Conservation (phyloP, 352 stramenopile species). For the Blastocystis sp. region DNA sequence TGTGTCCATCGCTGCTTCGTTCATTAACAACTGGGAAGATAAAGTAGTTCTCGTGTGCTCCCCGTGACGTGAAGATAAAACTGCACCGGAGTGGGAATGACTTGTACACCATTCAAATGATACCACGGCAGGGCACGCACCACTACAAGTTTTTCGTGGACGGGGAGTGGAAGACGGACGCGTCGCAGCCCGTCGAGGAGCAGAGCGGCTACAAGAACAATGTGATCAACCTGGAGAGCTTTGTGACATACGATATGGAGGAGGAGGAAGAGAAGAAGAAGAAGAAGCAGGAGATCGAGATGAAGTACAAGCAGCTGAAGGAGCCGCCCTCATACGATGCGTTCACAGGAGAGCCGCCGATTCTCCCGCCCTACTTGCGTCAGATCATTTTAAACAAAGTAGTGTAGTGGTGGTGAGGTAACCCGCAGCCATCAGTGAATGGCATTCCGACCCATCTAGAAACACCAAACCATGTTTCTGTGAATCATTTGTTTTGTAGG, state of each 20-base stretch:
- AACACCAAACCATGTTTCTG: conserved; percentile 70
- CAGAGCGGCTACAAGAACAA: conserved; percentile 68
- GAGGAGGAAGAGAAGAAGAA: conserved; percentile 52
- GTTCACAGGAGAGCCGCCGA: conserved; percentile 66
- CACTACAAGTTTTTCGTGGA: conserved; percentile 73
- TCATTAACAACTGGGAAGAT: conserved; percentile 66
- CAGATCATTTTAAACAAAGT: conserved; percentile 72
- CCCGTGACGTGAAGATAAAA: conserved; percentile 59
- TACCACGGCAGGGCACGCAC: conserved; percentile 49
- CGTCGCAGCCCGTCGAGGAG: conserved; percentile 17
- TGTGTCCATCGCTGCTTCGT: conserved; percentile 54
- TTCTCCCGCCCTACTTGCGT: conserved; percentile 65
- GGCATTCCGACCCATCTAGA: conserved; percentile 68
- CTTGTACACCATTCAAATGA: conserved; percentile 73
- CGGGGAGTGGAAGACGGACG: conserved; percentile 70
- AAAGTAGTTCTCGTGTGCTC: neutral
- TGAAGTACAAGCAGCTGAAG: conserved; percentile 55
- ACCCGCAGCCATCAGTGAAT: conserved; percentile 51
- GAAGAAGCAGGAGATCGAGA: conserved; percentile 54
- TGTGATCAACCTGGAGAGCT: conserved; percentile 65
- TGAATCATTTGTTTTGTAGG: conserved; percentile 70
- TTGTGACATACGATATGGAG: conserved; percentile 73
- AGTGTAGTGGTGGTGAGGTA: neutral
- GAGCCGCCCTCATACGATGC: conserved; percentile 59
- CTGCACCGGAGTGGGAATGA: conserved; percentile 72